Evolutionary conservation across 352 stramenopile genomes (phyloP).

Genomic region (Globisporangium paddicum): DNA sequence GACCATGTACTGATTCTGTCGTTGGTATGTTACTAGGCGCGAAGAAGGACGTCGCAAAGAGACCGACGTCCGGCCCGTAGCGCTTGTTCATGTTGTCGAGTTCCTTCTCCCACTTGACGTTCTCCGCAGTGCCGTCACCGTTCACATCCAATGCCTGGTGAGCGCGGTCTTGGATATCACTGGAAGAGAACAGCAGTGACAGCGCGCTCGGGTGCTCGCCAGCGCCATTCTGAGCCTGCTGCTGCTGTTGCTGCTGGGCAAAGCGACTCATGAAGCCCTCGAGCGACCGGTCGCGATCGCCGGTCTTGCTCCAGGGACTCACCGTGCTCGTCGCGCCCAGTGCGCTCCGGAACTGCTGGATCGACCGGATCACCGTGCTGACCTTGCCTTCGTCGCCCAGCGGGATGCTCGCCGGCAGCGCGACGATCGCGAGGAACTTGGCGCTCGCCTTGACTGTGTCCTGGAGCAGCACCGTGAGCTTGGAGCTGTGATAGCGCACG

Average conservation of each 20-base stretch:
- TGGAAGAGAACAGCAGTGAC: slow-evolving; percentile 34
- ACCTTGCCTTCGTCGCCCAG: slow-evolving; percentile 12
- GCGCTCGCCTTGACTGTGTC: slow-evolving; percentile 59
- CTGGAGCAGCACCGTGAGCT: slow-evolving; percentile 74
- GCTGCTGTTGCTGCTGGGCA: slow-evolving; percentile 30
- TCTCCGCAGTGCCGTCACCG: not conserved
- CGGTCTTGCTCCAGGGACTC: slow-evolving; percentile 10
- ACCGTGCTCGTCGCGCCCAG: slow-evolving; percentile 16
- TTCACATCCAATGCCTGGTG: not conserved
- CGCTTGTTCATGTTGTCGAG: slow-evolving; percentile 53
- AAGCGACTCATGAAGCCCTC: slow-evolving; percentile 68
- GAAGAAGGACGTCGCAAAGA: slow-evolving; percentile 28
- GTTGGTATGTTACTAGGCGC: slow-evolving; percentile 9
- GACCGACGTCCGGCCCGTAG: slow-evolving; percentile 30
- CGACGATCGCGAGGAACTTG: slow-evolving; percentile 48
- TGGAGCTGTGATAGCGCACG: slow-evolving; percentile 74
- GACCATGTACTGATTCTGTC: not conserved
- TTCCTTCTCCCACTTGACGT: slow-evolving; percentile 35
- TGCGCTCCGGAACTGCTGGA: slow-evolving; percentile 40
- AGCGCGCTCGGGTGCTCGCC: slow-evolving; percentile 1
- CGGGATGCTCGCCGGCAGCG: slow-evolving; percentile 21
- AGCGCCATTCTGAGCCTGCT: slow-evolving; percentile 6
- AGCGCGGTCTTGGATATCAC: slow-evolving; percentile 35
- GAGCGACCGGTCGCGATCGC: slow-evolving; percentile 38
- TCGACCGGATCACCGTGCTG: slow-evolving; percentile 27